These are phyloP conservation scores for Neonectria faginata DNA, from an alignment of 2,329 filamentous ascomycete species.

Conservation along the genomic window DNA sequence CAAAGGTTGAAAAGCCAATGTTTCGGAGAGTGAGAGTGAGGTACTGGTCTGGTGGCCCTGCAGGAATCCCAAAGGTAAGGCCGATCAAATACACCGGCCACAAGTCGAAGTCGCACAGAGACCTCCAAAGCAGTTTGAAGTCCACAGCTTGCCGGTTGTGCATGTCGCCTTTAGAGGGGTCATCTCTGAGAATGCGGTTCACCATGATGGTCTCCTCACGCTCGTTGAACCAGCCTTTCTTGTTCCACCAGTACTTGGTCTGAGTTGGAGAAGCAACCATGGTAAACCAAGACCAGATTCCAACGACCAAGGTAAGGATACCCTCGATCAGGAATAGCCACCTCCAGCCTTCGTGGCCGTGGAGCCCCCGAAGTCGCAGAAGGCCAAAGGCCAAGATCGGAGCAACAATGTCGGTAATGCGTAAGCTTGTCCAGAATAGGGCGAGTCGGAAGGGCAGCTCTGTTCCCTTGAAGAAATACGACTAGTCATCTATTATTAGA, in stretches of 20 bases:
- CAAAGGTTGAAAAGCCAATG: constrained; percentile 56
- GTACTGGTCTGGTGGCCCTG: constrained; percentile 59
- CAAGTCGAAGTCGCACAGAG: constrained; percentile 68
- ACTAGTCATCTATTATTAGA: constrained; percentile 6
- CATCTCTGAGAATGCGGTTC: constrained; percentile 67
- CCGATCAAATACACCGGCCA: constrained; percentile 66
- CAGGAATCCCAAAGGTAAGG: constrained; percentile 60
- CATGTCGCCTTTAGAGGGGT: constrained; percentile 70
- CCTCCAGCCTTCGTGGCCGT: constrained; percentile 41
- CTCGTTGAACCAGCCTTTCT: constrained; percentile 54
- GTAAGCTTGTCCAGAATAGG: constrained; percentile 30
- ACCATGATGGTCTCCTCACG: constrained; percentile 67
- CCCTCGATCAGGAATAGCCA: constrained; percentile 59
- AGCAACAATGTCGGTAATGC: constrained; percentile 34
- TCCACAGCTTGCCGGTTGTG: constrained; percentile 65
- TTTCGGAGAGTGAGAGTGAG: constrained; percentile 58
- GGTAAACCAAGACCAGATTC: constrained; percentile 39
- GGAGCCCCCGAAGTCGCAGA: constrained; percentile 39
- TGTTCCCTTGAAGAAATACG: constrained; percentile 55
- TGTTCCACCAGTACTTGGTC: constrained; percentile 66
- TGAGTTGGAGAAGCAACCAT: constrained; percentile 51
- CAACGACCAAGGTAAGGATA: constrained; percentile 47
- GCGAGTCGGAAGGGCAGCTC: constrained; percentile 34
- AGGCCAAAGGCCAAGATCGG: constrained; percentile 42
- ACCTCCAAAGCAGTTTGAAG: constrained; percentile 60